Conservation (phyloP, 2,329 filamentous ascomycete species). For the Lasiodiplodia sp. region DNA sequence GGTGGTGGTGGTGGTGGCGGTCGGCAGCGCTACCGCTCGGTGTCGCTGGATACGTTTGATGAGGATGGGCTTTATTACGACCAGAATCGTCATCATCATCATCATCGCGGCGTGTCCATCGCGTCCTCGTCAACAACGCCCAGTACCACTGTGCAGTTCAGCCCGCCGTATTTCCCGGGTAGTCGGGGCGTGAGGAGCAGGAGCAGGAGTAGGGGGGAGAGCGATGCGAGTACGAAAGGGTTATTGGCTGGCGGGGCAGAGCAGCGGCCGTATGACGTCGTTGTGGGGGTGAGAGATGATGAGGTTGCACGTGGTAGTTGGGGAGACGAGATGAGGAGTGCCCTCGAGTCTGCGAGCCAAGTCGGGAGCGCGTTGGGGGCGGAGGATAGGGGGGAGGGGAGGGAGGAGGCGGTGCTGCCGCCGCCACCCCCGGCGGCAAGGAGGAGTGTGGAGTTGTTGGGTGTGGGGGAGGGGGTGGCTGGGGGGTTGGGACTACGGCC, state of each 20-base stretch:
- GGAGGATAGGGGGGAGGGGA: not conserved
- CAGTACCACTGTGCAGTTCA: not conserved
- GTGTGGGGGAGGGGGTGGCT: slow-evolving; percentile 7
- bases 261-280: not conserved
- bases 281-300: not conserved
- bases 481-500: slow-evolving; percentile 3
- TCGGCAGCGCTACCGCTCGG: not conserved
- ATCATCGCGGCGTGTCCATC: not conserved
- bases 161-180: slow-evolving; percentile 7
- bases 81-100: not conserved
- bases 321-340: not conserved
- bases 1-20: not conserved
- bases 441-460: slow-evolving; percentile 3
- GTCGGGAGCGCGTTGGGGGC: slow-evolving; percentile 5
- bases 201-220: slow-evolving; percentile 12
- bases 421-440: not conserved
- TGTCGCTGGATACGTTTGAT: slow-evolving; percentile 1
- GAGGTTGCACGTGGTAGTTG: not conserved
- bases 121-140: not conserved
- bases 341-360: not conserved
- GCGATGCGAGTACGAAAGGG: not conserved
- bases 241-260: not conserved
- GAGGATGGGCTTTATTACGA: not conserved
- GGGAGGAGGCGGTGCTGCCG: not conserved
- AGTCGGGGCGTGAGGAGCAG: not conserved